Evolutionary conservation across 2,329 filamentous ascomycete genomes (phyloP).

Genomic region (Stagonosporopsis cucurbitacearum): DNA sequence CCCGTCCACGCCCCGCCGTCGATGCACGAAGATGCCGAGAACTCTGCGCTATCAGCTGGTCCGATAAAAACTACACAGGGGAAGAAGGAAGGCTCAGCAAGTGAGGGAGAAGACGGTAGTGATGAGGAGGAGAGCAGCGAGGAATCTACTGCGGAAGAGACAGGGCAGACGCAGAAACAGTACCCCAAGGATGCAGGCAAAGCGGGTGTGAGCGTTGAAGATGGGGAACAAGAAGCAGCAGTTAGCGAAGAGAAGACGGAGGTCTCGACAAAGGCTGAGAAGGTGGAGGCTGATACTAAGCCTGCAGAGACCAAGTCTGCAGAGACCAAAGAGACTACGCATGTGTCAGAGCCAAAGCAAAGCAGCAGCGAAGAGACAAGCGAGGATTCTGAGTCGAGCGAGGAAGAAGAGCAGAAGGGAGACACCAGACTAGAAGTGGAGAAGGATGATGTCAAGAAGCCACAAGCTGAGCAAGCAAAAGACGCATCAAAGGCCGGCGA

Average conservation of each 20-base stretch:
- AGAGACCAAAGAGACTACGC: constrained; percentile 18
- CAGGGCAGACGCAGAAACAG: constrained; percentile 33
- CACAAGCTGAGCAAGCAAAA: constrained; percentile 34
- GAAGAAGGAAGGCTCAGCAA: constrained; percentile 16
- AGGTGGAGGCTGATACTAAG: background rate
- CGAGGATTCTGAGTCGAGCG: background rate
- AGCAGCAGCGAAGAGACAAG: constrained; percentile 6
- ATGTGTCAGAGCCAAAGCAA: too few relatives aligned
- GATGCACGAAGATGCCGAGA: constrained; percentile 34
- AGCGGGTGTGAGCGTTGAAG: constrained; percentile 48
- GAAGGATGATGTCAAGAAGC: constrained; percentile 8
- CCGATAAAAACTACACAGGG: constrained; percentile 27
- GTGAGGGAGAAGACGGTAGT: constrained; percentile 16
- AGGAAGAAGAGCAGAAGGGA: background rate
- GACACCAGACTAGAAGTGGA: background rate
- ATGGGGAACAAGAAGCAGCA: constrained; percentile 29
- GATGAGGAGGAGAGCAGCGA: constrained; percentile 23
- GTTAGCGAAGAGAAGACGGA: background rate
- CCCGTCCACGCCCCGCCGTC: constrained; percentile 31
- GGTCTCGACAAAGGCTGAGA: background rate
- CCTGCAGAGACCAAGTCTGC: background rate
- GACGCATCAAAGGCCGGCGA: constrained; percentile 42
- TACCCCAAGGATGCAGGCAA: constrained; percentile 35
- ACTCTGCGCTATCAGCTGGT: constrained; percentile 31
- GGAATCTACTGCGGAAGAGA: constrained; percentile 17